Evolutionary conservation across 441 rosid genomes (phyloP).

Genomic region (Eutrema salsugineum): DNA sequence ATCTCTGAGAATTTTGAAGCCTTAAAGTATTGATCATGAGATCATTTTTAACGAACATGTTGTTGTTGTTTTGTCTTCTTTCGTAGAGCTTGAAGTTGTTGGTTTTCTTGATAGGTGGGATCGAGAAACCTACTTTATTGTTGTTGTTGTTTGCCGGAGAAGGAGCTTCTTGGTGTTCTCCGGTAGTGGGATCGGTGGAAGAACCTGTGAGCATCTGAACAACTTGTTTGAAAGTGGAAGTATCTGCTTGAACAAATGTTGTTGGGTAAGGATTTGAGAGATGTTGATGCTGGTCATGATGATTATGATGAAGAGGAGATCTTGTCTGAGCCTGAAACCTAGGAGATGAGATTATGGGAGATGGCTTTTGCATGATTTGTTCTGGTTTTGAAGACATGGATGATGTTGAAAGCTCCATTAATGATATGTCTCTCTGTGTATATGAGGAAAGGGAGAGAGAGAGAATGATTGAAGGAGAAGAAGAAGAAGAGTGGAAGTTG

Average conservation of each 20-base stretch:
- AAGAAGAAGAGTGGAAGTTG: conserved; percentile 38
- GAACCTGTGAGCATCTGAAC: conserved; percentile 98
- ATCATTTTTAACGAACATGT: conserved; percentile 27
- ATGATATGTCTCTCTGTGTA: conserved; percentile 20
- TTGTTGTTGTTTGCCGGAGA: conserved; percentile 29
- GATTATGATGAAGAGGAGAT: conserved; percentile 39
- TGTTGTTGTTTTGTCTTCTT: conserved; percentile 68
- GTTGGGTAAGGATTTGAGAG: conserved; percentile 92
- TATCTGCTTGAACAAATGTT: conserved; percentile 93
- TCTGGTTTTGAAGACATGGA: conserved; percentile 27
- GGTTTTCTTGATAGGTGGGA: conserved; percentile 63
- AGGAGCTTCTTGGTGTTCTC: conserved; percentile 48
- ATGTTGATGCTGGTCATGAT: conserved; percentile 42
- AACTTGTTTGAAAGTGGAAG: conserved; percentile 87
- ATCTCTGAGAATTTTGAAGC: conserved; percentile 38
- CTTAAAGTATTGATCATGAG: conserved; percentile 76
- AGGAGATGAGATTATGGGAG: conserved; percentile 25
- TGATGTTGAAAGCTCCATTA: conserved; percentile 34
- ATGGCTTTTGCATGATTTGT: conserved; percentile 24
- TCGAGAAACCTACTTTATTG: conserved; percentile 33
- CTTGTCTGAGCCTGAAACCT: conserved; percentile 36
- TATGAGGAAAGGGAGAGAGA: conserved; percentile 27
- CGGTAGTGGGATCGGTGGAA: conserved; percentile 47
- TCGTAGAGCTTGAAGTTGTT: conserved; percentile 77
- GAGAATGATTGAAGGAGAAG: conserved; percentile 30